A percentile compares a stretch with the other conserved stretches of the same genome.
These are phyloP conservation scores for Lipomyces spencermartinsiae DNA, from an alignment of 805 yeast species.

Conservation along the genomic window DNA sequence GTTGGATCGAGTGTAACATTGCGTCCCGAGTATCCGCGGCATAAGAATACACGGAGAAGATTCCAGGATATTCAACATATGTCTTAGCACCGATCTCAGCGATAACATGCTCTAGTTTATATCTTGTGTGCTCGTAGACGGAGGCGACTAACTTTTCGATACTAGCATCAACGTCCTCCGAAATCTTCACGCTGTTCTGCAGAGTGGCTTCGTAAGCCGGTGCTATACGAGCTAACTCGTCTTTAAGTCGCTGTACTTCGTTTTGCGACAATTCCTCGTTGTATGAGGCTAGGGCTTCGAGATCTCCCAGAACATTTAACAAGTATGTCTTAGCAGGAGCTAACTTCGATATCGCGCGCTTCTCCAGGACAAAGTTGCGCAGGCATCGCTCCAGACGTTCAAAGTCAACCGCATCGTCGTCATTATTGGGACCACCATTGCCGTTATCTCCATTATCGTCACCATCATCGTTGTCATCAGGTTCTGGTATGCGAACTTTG, in stretches of 20 bases:
- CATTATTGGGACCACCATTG: conserved; percentile 36
- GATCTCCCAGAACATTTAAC: conserved; percentile 69
- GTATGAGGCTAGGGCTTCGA: conserved; percentile 62
- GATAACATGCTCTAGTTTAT: conserved; percentile 59
- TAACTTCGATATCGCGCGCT: conserved; percentile 84
- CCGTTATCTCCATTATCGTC: conserved; percentile 44
- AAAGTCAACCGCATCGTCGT: conserved; percentile 54
- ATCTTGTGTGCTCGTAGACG: conserved; percentile 66
- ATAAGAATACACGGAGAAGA: conserved; percentile 69
- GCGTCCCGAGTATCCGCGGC: conserved; percentile 71
- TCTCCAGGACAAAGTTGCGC: conserved; percentile 84
- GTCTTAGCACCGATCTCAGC: conserved; percentile 57
- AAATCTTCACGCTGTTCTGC: conserved; percentile 58
- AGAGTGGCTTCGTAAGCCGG: conserved; percentile 68
- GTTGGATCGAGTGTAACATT: conserved; percentile 68
- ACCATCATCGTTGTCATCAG: conserved; percentile 50
- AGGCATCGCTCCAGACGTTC: conserved; percentile 84
- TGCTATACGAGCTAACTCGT: conserved; percentile 60
- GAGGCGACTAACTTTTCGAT: conserved; percentile 66
- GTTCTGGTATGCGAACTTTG: conserved; percentile 51
- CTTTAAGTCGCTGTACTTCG: conserved; percentile 56
- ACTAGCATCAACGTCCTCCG: conserved; percentile 64
- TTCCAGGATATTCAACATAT: conserved; percentile 65
- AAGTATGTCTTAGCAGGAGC: conserved; percentile 93
- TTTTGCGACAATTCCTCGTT: conserved; percentile 62